phyloP scores from a whole-genome alignment of 768 basidiomycete species.

The Boletellus ananas region DNA sequence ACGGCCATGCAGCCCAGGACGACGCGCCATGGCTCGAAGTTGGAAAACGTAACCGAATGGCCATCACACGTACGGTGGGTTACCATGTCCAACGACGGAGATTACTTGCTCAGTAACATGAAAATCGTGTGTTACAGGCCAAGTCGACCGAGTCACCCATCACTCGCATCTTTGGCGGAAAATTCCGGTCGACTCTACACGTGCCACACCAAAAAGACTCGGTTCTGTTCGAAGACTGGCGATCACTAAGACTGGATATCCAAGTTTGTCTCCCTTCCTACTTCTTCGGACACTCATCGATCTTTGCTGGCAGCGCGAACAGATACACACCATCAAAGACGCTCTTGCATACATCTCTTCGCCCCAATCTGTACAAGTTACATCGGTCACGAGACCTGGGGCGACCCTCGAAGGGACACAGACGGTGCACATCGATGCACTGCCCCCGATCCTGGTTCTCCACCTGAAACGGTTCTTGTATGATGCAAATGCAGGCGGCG shows the following conservation, averaged over 20 bases:
- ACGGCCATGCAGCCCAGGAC: constrained; percentile 31
- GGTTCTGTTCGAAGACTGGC: constrained; percentile 88
- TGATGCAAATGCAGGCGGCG: constrained; percentile 67
- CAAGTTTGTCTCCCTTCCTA: constrained; percentile 45
- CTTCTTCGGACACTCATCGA: not conserved
- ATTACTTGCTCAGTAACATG: not conserved
- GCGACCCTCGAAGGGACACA: constrained; percentile 68
- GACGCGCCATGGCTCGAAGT: constrained; percentile 91
- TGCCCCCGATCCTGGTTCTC: constrained; percentile 81
- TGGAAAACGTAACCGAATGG: constrained; percentile 78
- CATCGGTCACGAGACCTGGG: constrained; percentile 52
- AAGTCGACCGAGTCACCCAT: constrained; percentile 84
- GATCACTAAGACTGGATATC: constrained; percentile 84
- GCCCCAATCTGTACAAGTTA: constrained; percentile 76
- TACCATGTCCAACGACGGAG: not conserved
- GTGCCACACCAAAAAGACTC: constrained; percentile 83
- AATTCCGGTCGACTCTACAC: constrained; percentile 79
- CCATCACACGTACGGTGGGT: constrained; percentile 76
- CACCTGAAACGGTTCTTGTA: constrained; percentile 93
- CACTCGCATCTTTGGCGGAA: constrained; percentile 90
- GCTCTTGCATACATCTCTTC: constrained; percentile 75
- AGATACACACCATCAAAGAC: constrained; percentile 75
- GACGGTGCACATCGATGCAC: constrained; percentile 70
- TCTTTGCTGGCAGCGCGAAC: constrained; percentile 48
- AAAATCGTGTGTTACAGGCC: constrained; percentile 41